Evolutionary conservation across 306 rosid genomes (phyloP).

Genomic region (Quercus aquifolioides): DNA sequence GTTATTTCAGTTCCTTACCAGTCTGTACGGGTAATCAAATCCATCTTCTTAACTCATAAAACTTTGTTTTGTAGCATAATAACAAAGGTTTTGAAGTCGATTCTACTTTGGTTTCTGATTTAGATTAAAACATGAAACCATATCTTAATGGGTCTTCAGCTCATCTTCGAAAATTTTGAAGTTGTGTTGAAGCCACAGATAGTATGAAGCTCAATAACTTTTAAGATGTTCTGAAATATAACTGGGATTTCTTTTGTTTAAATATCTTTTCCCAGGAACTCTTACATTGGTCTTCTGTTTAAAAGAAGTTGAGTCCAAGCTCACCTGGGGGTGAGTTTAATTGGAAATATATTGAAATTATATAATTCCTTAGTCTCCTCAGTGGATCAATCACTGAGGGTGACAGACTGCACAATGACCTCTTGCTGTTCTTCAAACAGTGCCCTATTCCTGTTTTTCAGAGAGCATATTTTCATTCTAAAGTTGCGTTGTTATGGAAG

Average conservation of each 20-base stretch:
- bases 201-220: background rate
- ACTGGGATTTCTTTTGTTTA: background rate
- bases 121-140: conserved; percentile 3
- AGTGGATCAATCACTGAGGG: no score
- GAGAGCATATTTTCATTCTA: no score
- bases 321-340: background rate
- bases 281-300: background rate
- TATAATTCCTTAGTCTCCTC: background rate
- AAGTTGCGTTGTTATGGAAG: no score
- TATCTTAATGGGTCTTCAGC: background rate
- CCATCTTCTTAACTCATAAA: background rate
- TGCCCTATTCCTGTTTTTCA: no score
- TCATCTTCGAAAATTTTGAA: background rate
- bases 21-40: conserved; percentile 63
- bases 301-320: background rate
- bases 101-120: conserved; percentile 21
- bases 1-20: conserved; percentile 72
- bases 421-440: no score
- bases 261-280: background rate
- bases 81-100: background rate
- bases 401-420: no score
- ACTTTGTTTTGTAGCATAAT: background rate
- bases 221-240: background rate
- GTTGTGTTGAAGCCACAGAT: conserved; percentile 6
- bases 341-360: background rate